These are phyloP conservation scores for Clarireedia paspali DNA, from an alignment of 2,329 filamentous ascomycete species.

Conservation along the genomic window DNA sequence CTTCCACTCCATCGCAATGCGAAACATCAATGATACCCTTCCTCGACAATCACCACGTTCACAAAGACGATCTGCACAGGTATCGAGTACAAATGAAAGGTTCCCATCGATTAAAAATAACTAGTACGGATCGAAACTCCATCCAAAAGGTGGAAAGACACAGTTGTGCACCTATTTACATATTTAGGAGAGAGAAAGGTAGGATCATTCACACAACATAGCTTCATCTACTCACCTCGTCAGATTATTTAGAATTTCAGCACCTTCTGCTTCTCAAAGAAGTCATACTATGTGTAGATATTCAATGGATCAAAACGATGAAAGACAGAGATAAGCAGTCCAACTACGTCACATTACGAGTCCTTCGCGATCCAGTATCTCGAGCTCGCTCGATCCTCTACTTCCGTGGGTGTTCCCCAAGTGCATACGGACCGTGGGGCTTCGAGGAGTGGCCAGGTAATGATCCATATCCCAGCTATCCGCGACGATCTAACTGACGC, in stretches of 20 bases:
- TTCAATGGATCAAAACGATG: slow-evolving; percentile 13
- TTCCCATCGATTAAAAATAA: slow-evolving; percentile 15
- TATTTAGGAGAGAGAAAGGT: slow-evolving; percentile 17
- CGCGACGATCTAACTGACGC: neutral
- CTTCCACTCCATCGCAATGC: neutral
- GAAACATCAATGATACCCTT: slow-evolving; percentile 22
- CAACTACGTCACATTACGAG: slow-evolving; percentile 13
- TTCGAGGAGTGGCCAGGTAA: slow-evolving; percentile 21
- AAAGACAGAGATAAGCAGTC: slow-evolving; percentile 12
- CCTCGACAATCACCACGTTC: slow-evolving; percentile 17
- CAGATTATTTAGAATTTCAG: slow-evolving; percentile 18
- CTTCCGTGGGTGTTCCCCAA: slow-evolving; percentile 11
- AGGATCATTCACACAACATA: neutral
- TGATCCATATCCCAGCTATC: neutral
- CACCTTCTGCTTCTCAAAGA: slow-evolving; percentile 13
- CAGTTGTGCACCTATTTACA: slow-evolving; percentile 13
- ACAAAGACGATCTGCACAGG: slow-evolving; percentile 12
- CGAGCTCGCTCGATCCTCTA: slow-evolving; percentile 14
- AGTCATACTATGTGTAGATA: slow-evolving; percentile 11
- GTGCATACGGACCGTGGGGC: slow-evolving; percentile 9
- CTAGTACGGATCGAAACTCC: neutral
- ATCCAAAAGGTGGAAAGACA: slow-evolving; percentile 4
- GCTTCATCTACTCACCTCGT: neutral
- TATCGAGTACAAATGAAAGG: slow-evolving; percentile 18
- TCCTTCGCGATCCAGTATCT: slow-evolving; percentile 15